Percentiles rank a stretch among this genome's conserved stretches.
These are phyloP conservation scores for Andrographis paniculata DNA, from an alignment of 305 asterid genomes.

Conservation along the genomic window DNA sequence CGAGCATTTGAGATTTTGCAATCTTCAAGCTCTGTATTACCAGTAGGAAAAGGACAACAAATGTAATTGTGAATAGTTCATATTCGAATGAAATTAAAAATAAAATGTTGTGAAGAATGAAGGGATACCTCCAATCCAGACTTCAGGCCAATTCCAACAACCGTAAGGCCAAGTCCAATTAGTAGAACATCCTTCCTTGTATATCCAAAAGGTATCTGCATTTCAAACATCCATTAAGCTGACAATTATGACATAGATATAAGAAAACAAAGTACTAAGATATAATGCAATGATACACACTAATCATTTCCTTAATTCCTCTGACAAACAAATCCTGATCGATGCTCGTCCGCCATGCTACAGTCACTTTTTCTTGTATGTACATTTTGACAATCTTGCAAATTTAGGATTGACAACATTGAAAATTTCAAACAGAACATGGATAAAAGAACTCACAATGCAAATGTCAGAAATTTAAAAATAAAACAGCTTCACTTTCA, in stretches of 20 bases:
- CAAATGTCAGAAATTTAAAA: neutral
- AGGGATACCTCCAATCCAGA: slow-evolving; percentile 73
- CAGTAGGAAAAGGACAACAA: neutral
- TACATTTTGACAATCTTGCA: no score
- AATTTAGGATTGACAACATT: no score
- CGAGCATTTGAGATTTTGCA: neutral
- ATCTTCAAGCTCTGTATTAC: neutral
- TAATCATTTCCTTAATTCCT: neutral
- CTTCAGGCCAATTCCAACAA: slow-evolving; percentile 55
- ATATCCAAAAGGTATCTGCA: slow-evolving; percentile 85
- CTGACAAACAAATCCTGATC: no score
- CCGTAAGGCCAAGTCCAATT: slow-evolving; percentile 71
- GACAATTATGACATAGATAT: slow-evolving; percentile 2
- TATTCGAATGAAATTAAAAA: slow-evolving; percentile 1
- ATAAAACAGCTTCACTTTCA: neutral
- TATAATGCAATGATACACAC: slow-evolving; percentile 2
- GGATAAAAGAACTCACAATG: no score
- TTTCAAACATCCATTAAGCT: slow-evolving; percentile 14
- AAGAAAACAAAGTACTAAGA: slow-evolving; percentile 3
- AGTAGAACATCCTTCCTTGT: slow-evolving; percentile 85
- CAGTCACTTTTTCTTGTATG: no score
- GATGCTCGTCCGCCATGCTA: no score
- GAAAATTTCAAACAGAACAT: no score
- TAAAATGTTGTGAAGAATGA: slow-evolving; percentile 2
- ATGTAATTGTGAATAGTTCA: neutral